Evolutionary conservation across 208 protist species (phyloP).

Genomic region (Acanthamoeba castellanii): DNA sequence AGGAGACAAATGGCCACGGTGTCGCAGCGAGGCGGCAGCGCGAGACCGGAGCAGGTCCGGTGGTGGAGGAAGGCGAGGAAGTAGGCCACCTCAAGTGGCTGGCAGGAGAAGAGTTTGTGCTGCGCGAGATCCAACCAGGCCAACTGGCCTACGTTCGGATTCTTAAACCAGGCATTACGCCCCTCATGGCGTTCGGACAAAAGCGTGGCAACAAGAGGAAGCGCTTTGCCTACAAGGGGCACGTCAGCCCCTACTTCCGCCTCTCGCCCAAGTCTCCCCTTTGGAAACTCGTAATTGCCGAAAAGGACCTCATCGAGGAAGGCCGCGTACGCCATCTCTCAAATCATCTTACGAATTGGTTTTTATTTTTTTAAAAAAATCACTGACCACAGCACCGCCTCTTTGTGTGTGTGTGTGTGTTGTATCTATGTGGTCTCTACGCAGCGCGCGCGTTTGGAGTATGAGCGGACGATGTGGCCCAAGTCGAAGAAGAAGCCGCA

Average conservation of each 20-base stretch:
- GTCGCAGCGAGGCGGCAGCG: not conserved
- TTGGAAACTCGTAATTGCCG: conserved; percentile 21
- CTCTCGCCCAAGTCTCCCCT: conserved; percentile 19
- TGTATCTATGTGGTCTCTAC: not conserved
- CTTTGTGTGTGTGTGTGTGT: not conserved
- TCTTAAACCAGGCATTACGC: not conserved
- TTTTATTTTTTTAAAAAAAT: not conserved
- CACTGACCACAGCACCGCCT: not conserved
- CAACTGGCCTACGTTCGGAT: not conserved
- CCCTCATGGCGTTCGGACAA: conserved; percentile 27
- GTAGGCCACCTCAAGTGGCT: conserved; percentile 11
- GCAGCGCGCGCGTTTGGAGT: conserved; percentile 13
- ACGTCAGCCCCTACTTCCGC: conserved; percentile 28
- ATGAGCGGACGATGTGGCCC: not conserved
- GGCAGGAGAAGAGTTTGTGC: not conserved
- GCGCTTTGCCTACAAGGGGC: conserved; percentile 23
- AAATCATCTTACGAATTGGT: not conserved
- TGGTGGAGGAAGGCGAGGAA: conserved; percentile 11
- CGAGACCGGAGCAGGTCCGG: not conserved
- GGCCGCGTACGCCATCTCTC: not conserved
- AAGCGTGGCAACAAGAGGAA: conserved; percentile 44
- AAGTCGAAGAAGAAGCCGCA: conserved; percentile 39
- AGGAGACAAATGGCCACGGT: not conserved
- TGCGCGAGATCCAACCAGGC: not conserved
- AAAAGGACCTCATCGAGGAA: conserved; percentile 37